A percentile compares a stretch with the other conserved stretches of the same genome.
Conservation (phyloP, 805 yeast species). For the Saccharomyces cerevisiae region DNA sequence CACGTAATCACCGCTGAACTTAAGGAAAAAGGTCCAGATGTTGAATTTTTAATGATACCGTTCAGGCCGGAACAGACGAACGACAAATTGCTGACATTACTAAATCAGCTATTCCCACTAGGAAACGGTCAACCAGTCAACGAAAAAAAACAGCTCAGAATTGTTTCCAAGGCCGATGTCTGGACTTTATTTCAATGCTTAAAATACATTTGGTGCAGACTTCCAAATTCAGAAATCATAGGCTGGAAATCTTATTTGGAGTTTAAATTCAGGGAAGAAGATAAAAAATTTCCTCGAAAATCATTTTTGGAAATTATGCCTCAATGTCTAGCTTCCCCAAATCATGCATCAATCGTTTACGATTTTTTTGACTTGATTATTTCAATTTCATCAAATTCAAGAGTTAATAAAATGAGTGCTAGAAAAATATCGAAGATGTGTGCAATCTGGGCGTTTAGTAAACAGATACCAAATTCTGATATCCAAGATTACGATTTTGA, state of each 20-base stretch:
- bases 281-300: slow-evolving; percentile 56
- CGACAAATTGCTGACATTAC: slow-evolving; percentile 46
- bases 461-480: slow-evolving; percentile 9
- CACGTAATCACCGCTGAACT: slow-evolving; percentile 66
- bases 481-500: slow-evolving; percentile 27
- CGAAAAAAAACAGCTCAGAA: slow-evolving; percentile 33
- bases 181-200: slow-evolving; percentile 65
- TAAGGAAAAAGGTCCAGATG: slow-evolving; percentile 59
- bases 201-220: slow-evolving; percentile 80
- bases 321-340: slow-evolving; percentile 68
- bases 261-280: slow-evolving; percentile 56
- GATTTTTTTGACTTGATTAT: slow-evolving; percentile 79
- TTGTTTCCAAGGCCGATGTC: slow-evolving; percentile 50
- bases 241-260: slow-evolving; percentile 80
- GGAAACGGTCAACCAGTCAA: slow-evolving; percentile 42
- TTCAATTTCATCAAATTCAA: slow-evolving; percentile 69
- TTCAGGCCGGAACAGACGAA: slow-evolving; percentile 66
- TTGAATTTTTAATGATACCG: slow-evolving; percentile 70
- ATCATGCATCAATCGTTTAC: slow-evolving; percentile 83
- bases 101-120: slow-evolving; percentile 50
- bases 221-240: slow-evolving; percentile 69
- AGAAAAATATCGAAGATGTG: slow-evolving; percentile 74
- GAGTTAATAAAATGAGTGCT: slow-evolving; percentile 69
- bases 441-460: slow-evolving; percentile 79
- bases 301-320: slow-evolving; percentile 82